Percentiles rank a stretch among this genome's conserved stretches.
These are phyloP conservation scores for Hirschfeldia incana DNA, from an alignment of 345 rosid genomes.

Conservation along the genomic window DNA sequence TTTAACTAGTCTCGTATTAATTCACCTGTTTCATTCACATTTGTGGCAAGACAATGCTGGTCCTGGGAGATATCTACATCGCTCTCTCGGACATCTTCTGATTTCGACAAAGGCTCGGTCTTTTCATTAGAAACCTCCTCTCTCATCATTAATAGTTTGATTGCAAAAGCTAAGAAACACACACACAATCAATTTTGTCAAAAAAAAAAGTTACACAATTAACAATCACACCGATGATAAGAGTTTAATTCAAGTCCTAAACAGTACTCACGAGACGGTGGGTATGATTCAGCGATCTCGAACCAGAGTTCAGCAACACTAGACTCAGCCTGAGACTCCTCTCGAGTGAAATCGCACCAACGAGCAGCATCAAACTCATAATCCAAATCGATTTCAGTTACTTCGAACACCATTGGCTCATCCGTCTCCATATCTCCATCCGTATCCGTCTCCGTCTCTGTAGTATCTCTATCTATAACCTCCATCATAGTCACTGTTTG, in stretches of 20 bases:
- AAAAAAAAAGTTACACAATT: too few species aligned
- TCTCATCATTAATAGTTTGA: constrained; percentile 22
- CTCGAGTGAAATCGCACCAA: constrained; percentile 75
- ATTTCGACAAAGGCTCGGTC: neutral
- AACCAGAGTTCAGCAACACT: constrained; percentile 75
- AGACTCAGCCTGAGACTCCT: constrained; percentile 64
- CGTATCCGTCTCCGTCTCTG: constrained; percentile 31
- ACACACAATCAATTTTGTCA: neutral
- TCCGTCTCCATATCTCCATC: constrained; percentile 25
- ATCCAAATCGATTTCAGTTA: constrained; percentile 69
- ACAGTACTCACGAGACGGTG: constrained; percentile 87
- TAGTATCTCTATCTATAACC: constrained; percentile 24
- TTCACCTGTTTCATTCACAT: constrained; percentile 32
- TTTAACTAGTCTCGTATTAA: neutral
- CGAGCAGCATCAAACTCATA: constrained; percentile 92
- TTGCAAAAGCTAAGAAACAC: constrained; percentile 28
- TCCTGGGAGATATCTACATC: constrained; percentile 11
- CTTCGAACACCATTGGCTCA: constrained; percentile 61
- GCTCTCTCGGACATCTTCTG: neutral
- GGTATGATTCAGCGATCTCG: constrained; percentile 60
- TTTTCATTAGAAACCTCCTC: constrained; percentile 23
- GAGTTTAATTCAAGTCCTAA: too few species aligned
- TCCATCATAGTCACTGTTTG: constrained; percentile 13
- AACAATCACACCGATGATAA: too few species aligned
- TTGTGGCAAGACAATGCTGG: neutral